These are phyloP conservation scores for Phtheirospermum japonicum DNA, from an alignment of 257 asterid genomes.

Conservation along the genomic window DNA sequence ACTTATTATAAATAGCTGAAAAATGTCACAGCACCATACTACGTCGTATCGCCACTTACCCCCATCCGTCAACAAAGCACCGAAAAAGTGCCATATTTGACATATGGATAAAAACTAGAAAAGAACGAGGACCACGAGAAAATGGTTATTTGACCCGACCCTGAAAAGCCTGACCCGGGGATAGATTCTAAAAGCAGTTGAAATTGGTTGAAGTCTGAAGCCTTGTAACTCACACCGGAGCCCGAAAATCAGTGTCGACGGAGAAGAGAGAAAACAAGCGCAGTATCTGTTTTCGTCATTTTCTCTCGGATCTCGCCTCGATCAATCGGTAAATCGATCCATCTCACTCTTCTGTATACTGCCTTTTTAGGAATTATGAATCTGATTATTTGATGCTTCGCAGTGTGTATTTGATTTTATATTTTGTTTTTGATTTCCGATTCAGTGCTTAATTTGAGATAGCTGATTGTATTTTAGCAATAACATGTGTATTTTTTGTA, in stretches of 20 bases:
- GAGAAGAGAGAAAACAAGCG: neutral
- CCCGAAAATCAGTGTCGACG: neutral
- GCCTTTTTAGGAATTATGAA: neutral
- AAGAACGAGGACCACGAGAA: conserved; percentile 3
- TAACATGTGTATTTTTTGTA: no score
- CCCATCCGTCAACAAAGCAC: no score
- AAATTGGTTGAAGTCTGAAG: conserved; percentile 20
- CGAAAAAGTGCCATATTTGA: neutral
- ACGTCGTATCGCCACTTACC: neutral
- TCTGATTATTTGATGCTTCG: conserved; percentile 15
- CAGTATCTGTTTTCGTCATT: neutral
- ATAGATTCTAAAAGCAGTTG: neutral
- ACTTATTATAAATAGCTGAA: no score
- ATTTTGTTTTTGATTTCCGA: neutral
- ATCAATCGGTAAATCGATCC: conserved; percentile 26
- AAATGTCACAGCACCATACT: neutral
- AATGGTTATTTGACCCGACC: conserved; percentile 16
- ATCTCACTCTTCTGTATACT: neutral
- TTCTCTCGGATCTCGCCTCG: conserved; percentile 20
- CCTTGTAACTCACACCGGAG: conserved; percentile 14
- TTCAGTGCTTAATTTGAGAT: conserved; percentile 1
- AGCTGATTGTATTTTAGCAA: neutral
- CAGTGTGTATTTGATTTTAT: no score
- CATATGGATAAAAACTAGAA: neutral
- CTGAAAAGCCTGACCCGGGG: neutral